Percentiles rank a stretch among this genome's conserved stretches.
phyloP scores from a whole-genome alignment of 1,284 basidiomycete genomes.

The Moniliophthora roreri region DNA sequence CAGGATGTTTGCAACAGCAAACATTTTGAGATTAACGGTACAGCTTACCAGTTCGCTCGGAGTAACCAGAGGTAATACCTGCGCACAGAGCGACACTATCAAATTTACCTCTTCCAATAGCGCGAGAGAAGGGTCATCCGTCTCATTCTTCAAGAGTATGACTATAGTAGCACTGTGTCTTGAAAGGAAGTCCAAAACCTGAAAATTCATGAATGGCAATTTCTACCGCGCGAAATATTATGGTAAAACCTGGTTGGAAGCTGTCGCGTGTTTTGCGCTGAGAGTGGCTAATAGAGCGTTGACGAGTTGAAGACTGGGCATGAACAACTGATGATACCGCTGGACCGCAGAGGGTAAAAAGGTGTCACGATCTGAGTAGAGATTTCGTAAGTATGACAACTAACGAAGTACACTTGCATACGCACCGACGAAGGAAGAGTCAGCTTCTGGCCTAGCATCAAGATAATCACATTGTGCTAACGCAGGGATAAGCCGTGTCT shows the following conservation, averaged over 20 bases:
- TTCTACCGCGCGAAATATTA: neutral
- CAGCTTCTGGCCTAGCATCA: conserved; percentile 77
- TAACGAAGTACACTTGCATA: conserved; percentile 7
- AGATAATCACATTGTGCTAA: conserved; percentile 88
- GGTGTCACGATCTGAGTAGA: conserved; percentile 67
- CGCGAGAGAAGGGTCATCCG: conserved; percentile 60
- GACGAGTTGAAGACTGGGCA: conserved; percentile 82
- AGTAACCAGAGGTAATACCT: conserved; percentile 66
- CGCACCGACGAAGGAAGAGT: conserved; percentile 81
- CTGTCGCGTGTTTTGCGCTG: conserved; percentile 62
- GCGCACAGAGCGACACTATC: conserved; percentile 68
- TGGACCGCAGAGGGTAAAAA: conserved; percentile 88
- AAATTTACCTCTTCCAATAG: conserved; percentile 78
- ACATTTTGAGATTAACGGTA: neutral
- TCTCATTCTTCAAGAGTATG: conserved; percentile 75
- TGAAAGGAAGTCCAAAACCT: conserved; percentile 77
- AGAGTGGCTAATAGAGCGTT: conserved; percentile 70
- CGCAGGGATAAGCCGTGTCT: conserved; percentile 77
- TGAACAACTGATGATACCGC: conserved; percentile 86
- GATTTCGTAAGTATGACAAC: neutral
- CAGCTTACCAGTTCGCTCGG: conserved; percentile 72
- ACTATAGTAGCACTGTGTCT: conserved; percentile 80
- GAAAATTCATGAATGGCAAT: conserved; percentile 6
- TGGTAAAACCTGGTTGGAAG: conserved; percentile 60
- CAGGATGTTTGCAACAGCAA: conserved; percentile 6